These are phyloP conservation scores for Pistacia vera DNA, from an alignment of 345 rosid genomes.

Conservation along the genomic window DNA sequence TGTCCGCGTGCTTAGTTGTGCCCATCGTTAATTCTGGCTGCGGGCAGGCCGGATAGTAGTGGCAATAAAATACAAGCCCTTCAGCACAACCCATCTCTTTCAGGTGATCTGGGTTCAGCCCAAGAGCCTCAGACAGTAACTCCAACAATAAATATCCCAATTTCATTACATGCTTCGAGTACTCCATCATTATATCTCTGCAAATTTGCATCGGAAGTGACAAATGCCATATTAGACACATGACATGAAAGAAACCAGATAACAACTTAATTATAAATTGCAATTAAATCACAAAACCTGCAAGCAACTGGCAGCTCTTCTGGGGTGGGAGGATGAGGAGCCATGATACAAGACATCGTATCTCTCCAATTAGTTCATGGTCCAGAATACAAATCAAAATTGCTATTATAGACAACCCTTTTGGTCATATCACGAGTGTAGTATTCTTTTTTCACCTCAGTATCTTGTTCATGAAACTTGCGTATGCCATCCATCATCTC, in stretches of 20 bases:
- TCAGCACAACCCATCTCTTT: slow-evolving; percentile 39
- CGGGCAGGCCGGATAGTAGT: slow-evolving; percentile 64
- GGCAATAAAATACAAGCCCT: slow-evolving; percentile 40
- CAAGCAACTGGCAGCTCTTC: slow-evolving; percentile 42
- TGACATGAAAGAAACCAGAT: too few species aligned
- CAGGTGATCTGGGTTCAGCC: slow-evolving; percentile 39
- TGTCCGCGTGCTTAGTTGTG: slow-evolving; percentile 47
- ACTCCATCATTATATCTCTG: slow-evolving; percentile 48
- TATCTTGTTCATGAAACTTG: slow-evolving; percentile 33
- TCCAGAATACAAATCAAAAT: slow-evolving; percentile 44
- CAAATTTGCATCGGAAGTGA: not conserved
- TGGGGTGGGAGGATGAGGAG: slow-evolving; percentile 39
- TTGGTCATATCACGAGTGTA: slow-evolving; percentile 16
- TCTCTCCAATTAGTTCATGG: slow-evolving; percentile 50
- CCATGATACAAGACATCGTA: slow-evolving; percentile 28
- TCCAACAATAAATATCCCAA: slow-evolving; percentile 41
- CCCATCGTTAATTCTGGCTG: slow-evolving; percentile 58
- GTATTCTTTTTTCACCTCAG: slow-evolving; percentile 23
- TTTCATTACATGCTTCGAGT: slow-evolving; percentile 35
- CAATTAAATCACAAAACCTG: slow-evolving; percentile 27
- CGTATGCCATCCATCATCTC: slow-evolving; percentile 27
- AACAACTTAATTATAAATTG: too few species aligned
- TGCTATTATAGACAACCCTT: slow-evolving; percentile 32
- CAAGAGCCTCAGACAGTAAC: slow-evolving; percentile 58
- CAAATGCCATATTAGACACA: too few species aligned